Base-by-base conservation (phyloP, 228 moss, liverwort and hornwort species). In the Sphagnum magellanicum region DNA sequence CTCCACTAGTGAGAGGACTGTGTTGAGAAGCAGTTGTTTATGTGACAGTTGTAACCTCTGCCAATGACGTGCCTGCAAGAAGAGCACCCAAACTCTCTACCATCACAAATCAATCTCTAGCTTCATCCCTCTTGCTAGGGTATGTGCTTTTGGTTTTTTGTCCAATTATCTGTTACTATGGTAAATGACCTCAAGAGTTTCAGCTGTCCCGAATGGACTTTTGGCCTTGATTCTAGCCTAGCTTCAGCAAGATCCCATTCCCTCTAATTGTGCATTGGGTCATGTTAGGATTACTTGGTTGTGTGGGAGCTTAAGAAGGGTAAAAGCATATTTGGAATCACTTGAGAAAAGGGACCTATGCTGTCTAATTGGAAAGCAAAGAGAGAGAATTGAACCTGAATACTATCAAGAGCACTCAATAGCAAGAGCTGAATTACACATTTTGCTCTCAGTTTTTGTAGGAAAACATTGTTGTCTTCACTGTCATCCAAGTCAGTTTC, bases 401-500 rank as follows among this genome's bases (percentile, higher is more conserved):
- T 92, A 72, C 94, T 93, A 72, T 92, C 81, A 75, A 98, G 86
- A 72, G 94, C 89, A 74, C 89, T 85, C 66, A 98, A 84, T 66
- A 94, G 78, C 72, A 98, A 78, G 61, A 94, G 92, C 67, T 98
- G 98, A 66, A 94, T 92, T 50, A 98, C 92, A 78, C 92, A 94
- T 84, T 98, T 98, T 8, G 98, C 84, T 81, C 98, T 81, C 51
- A 98, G 89, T 61, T 81, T 77, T 58, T 90, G 92, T 0, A 98
- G 71, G 63, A 89, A 76, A 66, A 90, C 79, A 16, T 89, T 88
- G 79, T 98, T 92, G 74, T 83, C 72, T 81, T 98, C 98, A 66
- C 87, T 92, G 49, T 87, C 94, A 60, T 87, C 80, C 32, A 32
- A 32, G 32, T 32, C 32, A n/a, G 87, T 80, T 8, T 81, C 89